Conservation (phyloP, 371 early-diverging fungal genomes). For the Rhizopus arrhizus region DNA sequence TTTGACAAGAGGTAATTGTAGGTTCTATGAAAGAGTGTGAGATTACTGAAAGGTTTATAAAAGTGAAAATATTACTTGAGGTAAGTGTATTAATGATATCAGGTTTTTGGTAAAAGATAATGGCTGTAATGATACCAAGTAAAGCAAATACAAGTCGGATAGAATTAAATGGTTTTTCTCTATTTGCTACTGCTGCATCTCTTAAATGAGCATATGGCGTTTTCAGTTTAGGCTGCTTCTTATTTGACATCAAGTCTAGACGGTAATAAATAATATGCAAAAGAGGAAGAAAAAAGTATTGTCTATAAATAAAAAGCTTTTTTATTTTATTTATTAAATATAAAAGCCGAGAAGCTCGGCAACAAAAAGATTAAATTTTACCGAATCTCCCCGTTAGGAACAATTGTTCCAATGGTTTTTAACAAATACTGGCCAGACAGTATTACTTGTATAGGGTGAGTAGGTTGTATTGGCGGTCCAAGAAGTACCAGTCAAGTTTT, state of each 20-base stretch:
- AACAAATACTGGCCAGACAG: constrained; percentile 21
- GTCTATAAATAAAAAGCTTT: too few species aligned
- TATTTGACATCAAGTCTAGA: background rate
- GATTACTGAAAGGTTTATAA: too few species aligned
- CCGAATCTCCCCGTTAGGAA: background rate
- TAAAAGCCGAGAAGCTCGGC: background rate
- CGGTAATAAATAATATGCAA: background rate
- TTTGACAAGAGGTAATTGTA: constrained; percentile 22
- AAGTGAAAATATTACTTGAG: background rate
- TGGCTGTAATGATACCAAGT: constrained; percentile 12
- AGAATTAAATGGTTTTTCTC: constrained; percentile 3
- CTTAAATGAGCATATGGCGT: constrained; percentile 15
- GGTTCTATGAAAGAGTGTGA: background rate
- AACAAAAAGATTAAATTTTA: background rate
- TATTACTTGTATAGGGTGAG: constrained; percentile 10
- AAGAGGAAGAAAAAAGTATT: too few species aligned
- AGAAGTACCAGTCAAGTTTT: constrained; percentile 6
- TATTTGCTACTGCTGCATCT: constrained; percentile 16
- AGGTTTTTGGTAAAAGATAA: constrained; percentile 8
- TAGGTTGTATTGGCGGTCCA: constrained; percentile 15
- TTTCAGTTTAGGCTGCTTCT: constrained; percentile 9
- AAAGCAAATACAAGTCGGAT: constrained; percentile 13
- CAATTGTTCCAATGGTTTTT: constrained; percentile 14
- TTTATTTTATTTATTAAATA: too few species aligned
- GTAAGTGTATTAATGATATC: background rate